Base-by-base conservation (phyloP, 2,329 filamentous ascomycete genomes). In the Fusarium poae region DNA sequence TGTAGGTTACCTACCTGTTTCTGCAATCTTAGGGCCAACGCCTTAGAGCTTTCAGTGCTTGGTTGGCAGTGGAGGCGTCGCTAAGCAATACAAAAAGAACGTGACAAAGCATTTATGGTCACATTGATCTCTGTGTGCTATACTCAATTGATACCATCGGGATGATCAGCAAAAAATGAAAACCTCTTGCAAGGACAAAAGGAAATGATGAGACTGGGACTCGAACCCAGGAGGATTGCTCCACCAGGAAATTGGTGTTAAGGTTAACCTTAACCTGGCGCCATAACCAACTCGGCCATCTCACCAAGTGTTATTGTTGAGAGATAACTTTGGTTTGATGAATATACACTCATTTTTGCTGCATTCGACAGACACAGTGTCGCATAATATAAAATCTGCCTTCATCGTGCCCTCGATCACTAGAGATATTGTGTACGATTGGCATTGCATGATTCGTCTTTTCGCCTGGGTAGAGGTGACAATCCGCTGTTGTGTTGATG, bases 201-300 rank as follows among this genome's bases (percentile, higher is more conserved):
- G 30, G n/a, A 1, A 25, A 59, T 65, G 62, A 65, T 65, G 62
- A 65, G 62, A 65, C 62, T 65, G 62, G 62, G 62, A 65, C 62
- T 65, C 62, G 62, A 65, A 65, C 60, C 62, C 62, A 65, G 62
- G 62, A 65, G 62, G 62, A 65, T 65, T 65, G 62, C 62, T 65
- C 62, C 62, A 65, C 59, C 62, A 65, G 62, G 62, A 65, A 65
- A 65, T 60, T 60, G 53, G 53, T 65, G 62, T 65, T 49, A 65
- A 65, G 60, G 62, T 65, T 63, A 30, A 65, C 62, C 62, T 65
- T 65, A 65, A 65, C 62, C 62, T 65, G 62, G 61, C 62, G 62
- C 62, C 62, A 65, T 65, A 65, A 65, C 62, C 62, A 65, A 65
- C 62, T 65, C 62, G 62, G 62, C 62, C 62, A 65, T 65, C 62